Percentiles rank a stretch among this genome's conserved stretches.
Evolutionary conservation across 305 asterid species (phyloP).

Genomic region (Stenogyne calaminthoides): DNA sequence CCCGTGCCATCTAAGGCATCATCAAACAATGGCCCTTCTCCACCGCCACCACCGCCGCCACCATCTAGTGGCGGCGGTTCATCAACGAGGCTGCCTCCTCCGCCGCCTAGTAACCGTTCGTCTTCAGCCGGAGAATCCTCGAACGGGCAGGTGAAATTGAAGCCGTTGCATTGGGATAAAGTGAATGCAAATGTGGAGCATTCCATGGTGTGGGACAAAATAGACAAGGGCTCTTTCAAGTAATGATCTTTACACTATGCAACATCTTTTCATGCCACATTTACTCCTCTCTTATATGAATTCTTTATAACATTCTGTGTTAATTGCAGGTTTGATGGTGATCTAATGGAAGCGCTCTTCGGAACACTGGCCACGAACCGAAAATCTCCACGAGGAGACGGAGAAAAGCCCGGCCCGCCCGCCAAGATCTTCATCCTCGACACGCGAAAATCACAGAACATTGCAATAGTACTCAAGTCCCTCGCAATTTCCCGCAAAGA

Average conservation of each 20-base stretch:
- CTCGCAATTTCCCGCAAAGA: slow-evolving; percentile 62
- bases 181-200: slow-evolving; percentile 74
- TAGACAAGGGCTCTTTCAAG: slow-evolving; percentile 93
- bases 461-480: slow-evolving; percentile 80
- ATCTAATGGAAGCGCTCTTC: slow-evolving; percentile 95
- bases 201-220: slow-evolving; percentile 96
- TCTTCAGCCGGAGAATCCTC: slow-evolving; percentile 41
- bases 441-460: slow-evolving; percentile 81
- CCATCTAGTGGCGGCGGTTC: slow-evolving; percentile 41
- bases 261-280: not conserved
- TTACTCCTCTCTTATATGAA: not conserved
- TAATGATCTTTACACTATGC: slow-evolving; percentile 34
- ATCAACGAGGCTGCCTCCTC: slow-evolving; percentile 36
- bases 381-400: slow-evolving; percentile 61
- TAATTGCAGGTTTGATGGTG: slow-evolving; percentile 80
- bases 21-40: slow-evolving; percentile 34
- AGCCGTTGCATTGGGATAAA: slow-evolving; percentile 96
- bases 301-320: not conserved
- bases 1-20: slow-evolving; percentile 44
- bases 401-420: slow-evolving; percentile 56
- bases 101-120: slow-evolving; percentile 35
- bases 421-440: slow-evolving; percentile 85
- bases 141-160: slow-evolving; percentile 62
- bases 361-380: slow-evolving; percentile 81
- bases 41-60: slow-evolving; percentile 55